These are phyloP conservation scores for Paecilomyces sp. DNA, from an alignment of 2,329 filamentous ascomycete genomes.

Conservation along the genomic window DNA sequence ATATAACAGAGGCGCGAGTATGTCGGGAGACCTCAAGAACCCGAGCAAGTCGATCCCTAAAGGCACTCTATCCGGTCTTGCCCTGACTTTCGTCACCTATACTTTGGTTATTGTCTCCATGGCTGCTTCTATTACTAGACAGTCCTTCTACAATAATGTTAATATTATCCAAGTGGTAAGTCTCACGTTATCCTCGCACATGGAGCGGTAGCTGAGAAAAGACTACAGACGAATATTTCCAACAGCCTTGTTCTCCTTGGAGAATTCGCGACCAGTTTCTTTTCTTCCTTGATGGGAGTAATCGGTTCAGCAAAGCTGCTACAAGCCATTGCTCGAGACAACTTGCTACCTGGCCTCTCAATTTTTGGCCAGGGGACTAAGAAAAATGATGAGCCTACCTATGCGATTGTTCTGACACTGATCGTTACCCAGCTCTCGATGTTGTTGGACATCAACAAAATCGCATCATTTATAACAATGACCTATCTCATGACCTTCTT, in stretches of 20 bases:
- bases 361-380: conserved; percentile 68
- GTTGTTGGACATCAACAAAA: conserved; percentile 77
- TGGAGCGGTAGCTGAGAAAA: background rate
- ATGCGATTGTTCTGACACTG: conserved; percentile 71
- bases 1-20: conserved; percentile 61
- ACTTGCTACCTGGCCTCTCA: conserved; percentile 66
- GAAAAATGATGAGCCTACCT: conserved; percentile 65
- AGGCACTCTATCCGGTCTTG: conserved; percentile 72
- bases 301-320: conserved; percentile 79
- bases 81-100: conserved; percentile 70
- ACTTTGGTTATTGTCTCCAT: conserved; percentile 69
- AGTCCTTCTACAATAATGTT: conserved; percentile 64
- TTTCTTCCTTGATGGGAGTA: conserved; percentile 80
- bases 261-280: conserved; percentile 75
- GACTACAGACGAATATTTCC: conserved; percentile 62
- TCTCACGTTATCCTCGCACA: background rate
- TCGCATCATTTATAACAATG: conserved; percentile 86
- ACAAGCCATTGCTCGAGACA: conserved; percentile 74
- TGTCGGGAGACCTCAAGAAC: conserved; percentile 79
- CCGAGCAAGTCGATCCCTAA: conserved; percentile 78
- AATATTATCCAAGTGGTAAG: conserved; percentile 69
- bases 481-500: conserved; percentile 89
- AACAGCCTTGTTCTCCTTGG: conserved; percentile 67
- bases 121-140: conserved; percentile 66
- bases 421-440: conserved; percentile 70